Evolutionary conservation across 2,329 filamentous ascomycete species (phyloP).

Genomic region (Tolypocladium cylindrosporum): DNA sequence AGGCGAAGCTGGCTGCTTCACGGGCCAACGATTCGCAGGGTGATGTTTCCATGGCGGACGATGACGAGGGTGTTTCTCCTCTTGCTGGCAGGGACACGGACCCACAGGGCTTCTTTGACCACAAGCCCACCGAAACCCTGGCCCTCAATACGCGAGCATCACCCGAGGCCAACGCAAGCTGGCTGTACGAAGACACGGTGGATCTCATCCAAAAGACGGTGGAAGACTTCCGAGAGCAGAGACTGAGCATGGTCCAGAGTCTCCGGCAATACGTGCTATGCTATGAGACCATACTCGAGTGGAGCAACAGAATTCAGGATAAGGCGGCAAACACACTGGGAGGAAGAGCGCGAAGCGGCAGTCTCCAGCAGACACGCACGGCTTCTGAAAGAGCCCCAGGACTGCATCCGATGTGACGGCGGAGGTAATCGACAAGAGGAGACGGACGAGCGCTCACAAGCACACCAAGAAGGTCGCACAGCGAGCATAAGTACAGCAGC

Average conservation of each 20-base stretch:
- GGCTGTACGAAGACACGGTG: slow-evolving; percentile 58
- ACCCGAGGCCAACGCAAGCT: slow-evolving; percentile 38
- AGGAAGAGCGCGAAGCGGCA: slow-evolving; percentile 19
- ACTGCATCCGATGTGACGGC: not conserved
- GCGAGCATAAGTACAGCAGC: not conserved
- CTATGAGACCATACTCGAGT: slow-evolving; percentile 90
- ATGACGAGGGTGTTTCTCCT: slow-evolving; percentile 19
- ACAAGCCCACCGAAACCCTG: slow-evolving; percentile 8
- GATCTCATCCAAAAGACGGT: slow-evolving; percentile 84
- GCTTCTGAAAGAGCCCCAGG: not conserved
- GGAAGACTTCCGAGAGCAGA: slow-evolving; percentile 78
- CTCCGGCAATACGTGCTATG: slow-evolving; percentile 89
- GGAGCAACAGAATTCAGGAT: slow-evolving; percentile 50
- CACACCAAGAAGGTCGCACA: not conserved
- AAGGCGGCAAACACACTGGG: slow-evolving; percentile 8
- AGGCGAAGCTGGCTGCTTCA: slow-evolving; percentile 18
- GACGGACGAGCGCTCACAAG: not conserved
- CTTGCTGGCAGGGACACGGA: slow-evolving; percentile 12
- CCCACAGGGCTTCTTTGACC: slow-evolving; percentile 7
- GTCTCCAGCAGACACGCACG: slow-evolving; percentile 16
- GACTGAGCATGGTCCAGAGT: slow-evolving; percentile 94
- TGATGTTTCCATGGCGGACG: slow-evolving; percentile 34
- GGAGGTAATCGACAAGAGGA: not conserved
- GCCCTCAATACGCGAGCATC: slow-evolving; percentile 3
- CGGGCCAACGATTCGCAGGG: slow-evolving; percentile 24